Conservation (phyloP, 2,329 filamentous ascomycete species). For the Cucurbitaria berberidis region DNA sequence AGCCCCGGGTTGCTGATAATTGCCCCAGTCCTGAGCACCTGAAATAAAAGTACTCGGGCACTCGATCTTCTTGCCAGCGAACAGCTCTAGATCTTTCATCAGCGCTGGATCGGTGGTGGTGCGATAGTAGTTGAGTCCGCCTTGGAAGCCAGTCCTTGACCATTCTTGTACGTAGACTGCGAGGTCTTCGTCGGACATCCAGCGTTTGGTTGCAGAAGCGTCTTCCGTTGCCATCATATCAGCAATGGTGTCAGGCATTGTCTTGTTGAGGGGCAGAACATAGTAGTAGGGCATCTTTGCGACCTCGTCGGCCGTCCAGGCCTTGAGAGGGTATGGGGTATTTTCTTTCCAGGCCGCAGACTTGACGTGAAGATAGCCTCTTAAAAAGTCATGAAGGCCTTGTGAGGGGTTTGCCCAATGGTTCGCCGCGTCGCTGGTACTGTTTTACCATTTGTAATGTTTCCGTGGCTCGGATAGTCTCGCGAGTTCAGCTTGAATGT, state of each 20-base stretch:
- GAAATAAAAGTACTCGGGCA: conserved; percentile 68
- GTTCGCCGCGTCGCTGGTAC: conserved; percentile 53
- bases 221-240: conserved; percentile 63
- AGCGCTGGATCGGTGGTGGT: conserved; percentile 60
- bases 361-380: conserved; percentile 73
- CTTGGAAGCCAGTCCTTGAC: conserved; percentile 67
- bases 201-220: conserved; percentile 53
- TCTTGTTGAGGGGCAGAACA: conserved; percentile 64
- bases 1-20: conserved; percentile 69
- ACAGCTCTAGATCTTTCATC: conserved; percentile 62
- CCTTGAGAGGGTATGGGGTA: conserved; percentile 59
- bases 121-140: conserved; percentile 71
- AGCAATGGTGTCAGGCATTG: conserved; percentile 66
- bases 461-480: conserved; percentile 64
- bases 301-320: conserved; percentile 64
- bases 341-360: conserved; percentile 66
- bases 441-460: conserved; percentile 74
- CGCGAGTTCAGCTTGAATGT: conserved; percentile 64
- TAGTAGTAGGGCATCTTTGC: conserved; percentile 71
- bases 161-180: conserved; percentile 67
- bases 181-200: conserved; percentile 66
- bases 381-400: conserved; percentile 65
- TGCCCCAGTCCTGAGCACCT: conserved; percentile 70
- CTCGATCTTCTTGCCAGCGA: conserved; percentile 65
- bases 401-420: conserved; percentile 58